Conservation (phyloP, 495 filamentous ascomycete species). For the Aspergillus wentii region DNA sequence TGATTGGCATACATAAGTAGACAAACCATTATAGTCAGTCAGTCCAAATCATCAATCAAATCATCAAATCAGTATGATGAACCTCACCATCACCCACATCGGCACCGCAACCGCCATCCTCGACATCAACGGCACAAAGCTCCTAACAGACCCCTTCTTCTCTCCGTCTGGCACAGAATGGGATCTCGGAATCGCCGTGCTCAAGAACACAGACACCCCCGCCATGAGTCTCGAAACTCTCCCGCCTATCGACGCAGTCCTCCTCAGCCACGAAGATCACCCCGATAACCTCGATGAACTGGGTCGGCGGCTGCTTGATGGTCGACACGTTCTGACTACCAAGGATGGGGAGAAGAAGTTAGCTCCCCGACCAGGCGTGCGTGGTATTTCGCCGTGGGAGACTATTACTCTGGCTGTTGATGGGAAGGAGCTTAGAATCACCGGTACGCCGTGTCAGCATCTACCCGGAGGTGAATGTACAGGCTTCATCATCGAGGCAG, state of each 20-base stretch:
- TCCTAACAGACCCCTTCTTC: slow-evolving; percentile 54
- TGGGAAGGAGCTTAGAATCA: slow-evolving; percentile 24
- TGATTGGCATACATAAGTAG: too few relatives aligned
- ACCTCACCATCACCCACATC: too few relatives aligned
- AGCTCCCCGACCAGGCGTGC: slow-evolving; percentile 33
- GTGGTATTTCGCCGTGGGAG: slow-evolving; percentile 30
- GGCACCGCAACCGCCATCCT: slow-evolving; percentile 49
- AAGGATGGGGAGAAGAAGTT: slow-evolving; percentile 38
- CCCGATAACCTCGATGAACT: slow-evolving; percentile 47
- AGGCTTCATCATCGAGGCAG: slow-evolving; percentile 40
- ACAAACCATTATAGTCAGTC: too few relatives aligned
- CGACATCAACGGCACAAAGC: slow-evolving; percentile 39
- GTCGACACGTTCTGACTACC: slow-evolving; percentile 45
- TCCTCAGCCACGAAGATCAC: slow-evolving; percentile 53
- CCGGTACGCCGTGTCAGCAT: slow-evolving; percentile 43
- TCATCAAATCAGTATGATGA: too few relatives aligned
- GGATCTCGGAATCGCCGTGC: too few relatives aligned
- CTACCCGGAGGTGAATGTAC: slow-evolving; percentile 44
- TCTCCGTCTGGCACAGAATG: slow-evolving; percentile 37
- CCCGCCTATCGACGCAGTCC: slow-evolving; percentile 44
- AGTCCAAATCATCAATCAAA: too few relatives aligned
- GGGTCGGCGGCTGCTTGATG: slow-evolving; percentile 35
- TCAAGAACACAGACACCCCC: too few relatives aligned
- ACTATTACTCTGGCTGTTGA: slow-evolving; percentile 18
- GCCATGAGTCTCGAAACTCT: too few relatives aligned